Base-by-base conservation (phyloP, 2,329 filamentous ascomycete species). In the Fusarium tricinctum region DNA sequence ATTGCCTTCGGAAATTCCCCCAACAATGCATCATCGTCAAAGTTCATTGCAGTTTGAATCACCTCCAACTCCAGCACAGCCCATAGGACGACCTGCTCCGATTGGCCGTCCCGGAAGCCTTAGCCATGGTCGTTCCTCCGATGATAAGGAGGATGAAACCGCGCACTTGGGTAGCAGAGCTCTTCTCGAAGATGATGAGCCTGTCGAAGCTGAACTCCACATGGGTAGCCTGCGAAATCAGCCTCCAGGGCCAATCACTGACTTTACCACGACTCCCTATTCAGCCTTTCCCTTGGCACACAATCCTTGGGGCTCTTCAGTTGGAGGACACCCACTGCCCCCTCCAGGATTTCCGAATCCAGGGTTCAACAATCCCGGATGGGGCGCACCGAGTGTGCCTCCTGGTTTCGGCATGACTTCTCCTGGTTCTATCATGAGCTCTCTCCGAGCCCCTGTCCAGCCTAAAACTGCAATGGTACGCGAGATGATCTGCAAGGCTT, bases 91-190 rank as follows among this genome's bases (percentile, higher is more conserved):
- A 54, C 95, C 94, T 26, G 88, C 92, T 23, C 95, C 95, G 1
- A 97, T 98, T 67, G 93, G 95, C 66, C 88, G 94, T 33, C 95
- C 96, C 1, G 90, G 90, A 17, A 97, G 94, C 77, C 88, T 88
- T 23, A 85, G 84, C 17, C 84, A 86, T 46, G 86, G 85, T 15
- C 84, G 84, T 44, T 81, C 81, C 49, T 73, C 73, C 47, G 83
- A 85, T 26, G 80, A 82, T 28, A 89, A 91, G 57, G 82, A 93
- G 20, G 93, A 95, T 56, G 88, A 92, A 55, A 91, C 89, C 66
- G 88, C 91, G 63, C 94, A 96, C 72, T 85, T 99, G 26, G 96
- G 96, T 14, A 98, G 95, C 78, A 94, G 93, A 73, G 96, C 94
- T 14, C 83, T 99, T 14, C 83, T 98, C 46, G 91, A 91, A 64